Evolutionary conservation across 2,329 filamentous ascomycete genomes (phyloP).

Genomic region (Aplosporella prunicola): DNA sequence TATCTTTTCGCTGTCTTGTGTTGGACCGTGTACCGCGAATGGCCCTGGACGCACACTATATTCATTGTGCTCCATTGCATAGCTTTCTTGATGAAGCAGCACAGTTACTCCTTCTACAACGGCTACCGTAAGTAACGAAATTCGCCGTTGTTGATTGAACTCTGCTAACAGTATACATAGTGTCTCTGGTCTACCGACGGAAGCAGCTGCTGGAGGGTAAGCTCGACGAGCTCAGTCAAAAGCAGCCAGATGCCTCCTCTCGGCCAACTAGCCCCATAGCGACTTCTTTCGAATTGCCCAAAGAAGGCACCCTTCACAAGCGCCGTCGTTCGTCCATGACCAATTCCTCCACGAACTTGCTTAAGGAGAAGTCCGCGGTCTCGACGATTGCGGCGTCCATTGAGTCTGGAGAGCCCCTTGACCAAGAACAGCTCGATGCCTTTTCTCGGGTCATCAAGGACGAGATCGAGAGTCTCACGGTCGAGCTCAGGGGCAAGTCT

Average conservation of each 20-base stretch:
- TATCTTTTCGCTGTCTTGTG: conserved; percentile 55
- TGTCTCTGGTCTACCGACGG: conserved; percentile 51
- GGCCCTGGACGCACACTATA: conserved; percentile 76
- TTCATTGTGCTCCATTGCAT: conserved; percentile 67
- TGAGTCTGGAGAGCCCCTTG: conserved; percentile 50
- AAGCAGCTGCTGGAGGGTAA: conserved; percentile 35
- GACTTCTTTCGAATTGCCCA: conserved; percentile 3
- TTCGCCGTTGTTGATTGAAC: neutral
- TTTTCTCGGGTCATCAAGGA: conserved; percentile 58
- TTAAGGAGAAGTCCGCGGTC: conserved; percentile 46
- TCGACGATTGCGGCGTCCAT: conserved; percentile 54
- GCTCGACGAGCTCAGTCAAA: conserved; percentile 49
- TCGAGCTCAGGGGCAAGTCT: conserved; percentile 57
- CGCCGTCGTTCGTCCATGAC: conserved; percentile 26
- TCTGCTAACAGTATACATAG: conserved; percentile 14
- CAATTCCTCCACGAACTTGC: conserved; percentile 34
- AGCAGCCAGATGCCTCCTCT: conserved; percentile 32
- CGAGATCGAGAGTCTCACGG: conserved; percentile 55
- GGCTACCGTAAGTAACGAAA: conserved; percentile 46
- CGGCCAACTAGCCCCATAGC: conserved; percentile 5
- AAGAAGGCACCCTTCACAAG: conserved; percentile 8
- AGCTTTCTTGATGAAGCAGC: conserved; percentile 76
- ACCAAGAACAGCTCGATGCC: conserved; percentile 51
- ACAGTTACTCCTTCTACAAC: conserved; percentile 71
- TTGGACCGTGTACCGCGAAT: conserved; percentile 60